These are phyloP conservation scores for Aaosphaeria pasadenensis DNA, from an alignment of 2,329 filamentous ascomycete species.

Conservation along the genomic window DNA sequence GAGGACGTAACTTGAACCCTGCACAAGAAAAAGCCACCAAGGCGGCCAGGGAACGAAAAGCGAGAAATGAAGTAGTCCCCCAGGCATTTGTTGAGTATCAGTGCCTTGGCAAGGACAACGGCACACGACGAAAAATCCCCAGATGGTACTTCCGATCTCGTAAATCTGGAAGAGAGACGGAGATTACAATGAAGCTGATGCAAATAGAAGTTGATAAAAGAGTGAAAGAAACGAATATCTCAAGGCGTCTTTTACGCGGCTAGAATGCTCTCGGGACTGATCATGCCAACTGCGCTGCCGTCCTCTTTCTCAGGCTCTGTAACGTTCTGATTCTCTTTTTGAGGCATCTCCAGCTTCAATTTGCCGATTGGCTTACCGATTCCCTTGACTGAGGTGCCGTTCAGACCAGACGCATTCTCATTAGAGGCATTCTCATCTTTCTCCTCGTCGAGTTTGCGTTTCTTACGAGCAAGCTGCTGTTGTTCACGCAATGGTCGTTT, in stretches of 20 bases:
- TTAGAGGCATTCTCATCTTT: constrained; percentile 35
- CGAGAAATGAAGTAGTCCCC: too few relatives aligned
- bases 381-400: constrained; percentile 24
- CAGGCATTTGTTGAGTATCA: too few relatives aligned
- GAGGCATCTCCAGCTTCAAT: constrained; percentile 46
- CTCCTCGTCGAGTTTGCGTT: constrained; percentile 64
- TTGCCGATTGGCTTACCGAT: constrained; percentile 57
- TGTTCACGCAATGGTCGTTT: constrained; percentile 81
- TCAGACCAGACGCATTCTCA: constrained; percentile 12
- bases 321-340: constrained; percentile 60
- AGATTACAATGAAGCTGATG: background rate
- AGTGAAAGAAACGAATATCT: background rate
- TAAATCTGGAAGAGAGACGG: too few relatives aligned
- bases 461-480: constrained; percentile 81
- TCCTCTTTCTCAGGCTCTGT: constrained; percentile 65
- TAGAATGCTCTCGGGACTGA: constrained; percentile 75
- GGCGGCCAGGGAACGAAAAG: too few relatives aligned
- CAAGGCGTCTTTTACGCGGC: constrained; percentile 6
- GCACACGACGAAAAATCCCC: too few relatives aligned
- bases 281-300: constrained; percentile 67
- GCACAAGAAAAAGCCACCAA: too few relatives aligned
- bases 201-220: background rate
- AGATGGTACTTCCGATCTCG: too few relatives aligned
- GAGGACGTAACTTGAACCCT: too few relatives aligned
- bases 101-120: too few relatives aligned